Percentiles rank a stretch among this genome's conserved stretches.
These are phyloP conservation scores for Colletotrichum sp. DNA, from an alignment of 2,329 filamentous ascomycete genomes.

Conservation along the genomic window DNA sequence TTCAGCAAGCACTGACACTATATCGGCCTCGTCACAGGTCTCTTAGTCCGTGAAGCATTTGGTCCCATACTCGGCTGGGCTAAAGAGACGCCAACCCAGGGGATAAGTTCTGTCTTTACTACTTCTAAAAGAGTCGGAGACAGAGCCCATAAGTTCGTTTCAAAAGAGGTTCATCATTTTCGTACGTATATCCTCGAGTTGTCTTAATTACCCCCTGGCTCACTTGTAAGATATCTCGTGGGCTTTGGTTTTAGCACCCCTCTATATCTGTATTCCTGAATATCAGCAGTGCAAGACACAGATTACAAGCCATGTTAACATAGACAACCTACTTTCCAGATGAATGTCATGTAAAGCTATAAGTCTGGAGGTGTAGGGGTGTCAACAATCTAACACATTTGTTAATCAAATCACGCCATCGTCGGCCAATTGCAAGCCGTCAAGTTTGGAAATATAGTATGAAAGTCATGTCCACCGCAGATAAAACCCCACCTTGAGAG, in stretches of 20 bases:
- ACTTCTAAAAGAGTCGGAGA: not conserved
- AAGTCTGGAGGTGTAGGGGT: accelerated
- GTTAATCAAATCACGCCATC: not conserved
- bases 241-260: too few species aligned
- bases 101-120: not conserved
- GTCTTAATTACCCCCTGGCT: too few species aligned
- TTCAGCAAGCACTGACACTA: not conserved
- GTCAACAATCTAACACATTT: not conserved
- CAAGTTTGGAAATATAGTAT: accelerated
- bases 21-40: not conserved
- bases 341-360: not conserved
- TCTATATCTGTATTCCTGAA: not conserved
- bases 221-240: too few species aligned
- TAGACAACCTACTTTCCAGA: not conserved
- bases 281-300: not conserved
- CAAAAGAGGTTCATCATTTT: too few species aligned
- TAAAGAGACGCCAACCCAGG: not conserved
- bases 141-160: too few species aligned
- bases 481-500: accelerated
- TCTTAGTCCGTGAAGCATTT: not conserved
- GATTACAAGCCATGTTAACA: not conserved
- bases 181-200: too few species aligned
- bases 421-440: not conserved
- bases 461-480: not conserved
- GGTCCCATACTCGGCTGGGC: not conserved